Base-by-base conservation (phyloP, 805 yeast species). In the Osmozyma mogii region DNA sequence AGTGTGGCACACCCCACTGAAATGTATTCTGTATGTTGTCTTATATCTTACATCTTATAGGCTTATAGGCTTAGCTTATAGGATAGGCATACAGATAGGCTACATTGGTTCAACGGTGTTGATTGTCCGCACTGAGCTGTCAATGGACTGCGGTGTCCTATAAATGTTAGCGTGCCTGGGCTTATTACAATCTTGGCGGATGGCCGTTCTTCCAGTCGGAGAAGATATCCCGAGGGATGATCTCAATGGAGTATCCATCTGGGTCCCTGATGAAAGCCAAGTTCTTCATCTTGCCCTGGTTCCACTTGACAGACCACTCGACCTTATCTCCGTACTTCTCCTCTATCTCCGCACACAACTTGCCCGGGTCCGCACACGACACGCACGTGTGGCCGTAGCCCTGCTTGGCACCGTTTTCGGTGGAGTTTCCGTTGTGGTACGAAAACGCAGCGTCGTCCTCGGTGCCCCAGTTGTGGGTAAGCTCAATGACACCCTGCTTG, bases 391-490 rank as follows among this genome's bases (percentile, higher is more conserved):
- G 96, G 24, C 92, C 94, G 50, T 71, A 92, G 9, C 97, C 97
- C 49, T 74, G 78, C 15, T 80, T 78, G 25, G 74, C 65, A 11
- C 75, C 75, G 30, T 57, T 49, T 17, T 56, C 66, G 15, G 65
- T 59, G 24, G 56, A 45, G 55, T 87, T 85, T 36, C 95, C 95
- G 39, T 73, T 76, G 57, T 87, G 94, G 56, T 89, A 92, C 15
- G 70, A 69, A 60, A 85, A 84, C 4, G 69, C 66, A 11, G 70
- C 67, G 38, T 89, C 95, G 13, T 60, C 48, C 52, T 92, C 98
- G 14, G 96, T 84, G 14, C 97, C 98, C 79, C 85, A 89, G 62
- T 92, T 92, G 61, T 85, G 89, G 27, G 97, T 89, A 50, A 92
- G 68, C 59, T 92, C 98, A 32, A 92, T 55, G 9, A 92, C 58